Evolutionary conservation across 495 filamentous ascomycete genomes (phyloP), one percentile per base, ranked within the genome.

Genomic region (Penicillium mononematosum): DNA sequence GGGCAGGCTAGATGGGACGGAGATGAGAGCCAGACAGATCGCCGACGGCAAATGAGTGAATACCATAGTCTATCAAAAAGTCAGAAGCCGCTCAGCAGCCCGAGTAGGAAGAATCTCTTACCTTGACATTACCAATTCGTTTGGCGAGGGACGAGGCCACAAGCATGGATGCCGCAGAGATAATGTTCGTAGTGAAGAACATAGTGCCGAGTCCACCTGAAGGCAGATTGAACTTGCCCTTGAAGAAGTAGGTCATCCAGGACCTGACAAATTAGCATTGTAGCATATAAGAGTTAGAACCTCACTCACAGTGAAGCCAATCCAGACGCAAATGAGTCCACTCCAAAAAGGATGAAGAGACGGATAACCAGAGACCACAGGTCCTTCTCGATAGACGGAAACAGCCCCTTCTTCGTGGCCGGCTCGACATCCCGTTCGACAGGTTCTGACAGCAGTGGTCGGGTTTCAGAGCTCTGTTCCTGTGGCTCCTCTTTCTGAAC

Each of bases 41-140:
- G 89, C 81, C 2, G 88, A 90, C 1, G 90, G 90, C 8, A 90
- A 79, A 63, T 94, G 90, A 2, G 89, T 91, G 62, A 90, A 91
- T 29, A 93, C 88, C 90, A 96, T 96, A 8, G 90, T 91, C 73
- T 82, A 54, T 51, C 8, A 16, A 12, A 27, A 38, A 17, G 29
- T 60, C 46, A 68, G 55, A 27, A 5, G 16, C 34, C 7, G 41
- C 39, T 46, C 16, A 25, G 20, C 7, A 11, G 4, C 31, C 10
- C n/a, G 29, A 48, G 27, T 2, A 24, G 24, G 20, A 20, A 20
- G 20, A 20, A n/a, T 11, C 19, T 19, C 61, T 22, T 57, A 78
- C 78, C 67, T 87, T 88, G 63, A 96, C 81, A 32, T 92, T 81
- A 0, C 92, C 92, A 43, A 95, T 85, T 39, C 85, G 80, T 54